Percentiles rank a stretch among this genome's conserved stretches.
Conservation (phyloP, 495 filamentous ascomycete genomes). For the Tricharina praecox region DNA sequence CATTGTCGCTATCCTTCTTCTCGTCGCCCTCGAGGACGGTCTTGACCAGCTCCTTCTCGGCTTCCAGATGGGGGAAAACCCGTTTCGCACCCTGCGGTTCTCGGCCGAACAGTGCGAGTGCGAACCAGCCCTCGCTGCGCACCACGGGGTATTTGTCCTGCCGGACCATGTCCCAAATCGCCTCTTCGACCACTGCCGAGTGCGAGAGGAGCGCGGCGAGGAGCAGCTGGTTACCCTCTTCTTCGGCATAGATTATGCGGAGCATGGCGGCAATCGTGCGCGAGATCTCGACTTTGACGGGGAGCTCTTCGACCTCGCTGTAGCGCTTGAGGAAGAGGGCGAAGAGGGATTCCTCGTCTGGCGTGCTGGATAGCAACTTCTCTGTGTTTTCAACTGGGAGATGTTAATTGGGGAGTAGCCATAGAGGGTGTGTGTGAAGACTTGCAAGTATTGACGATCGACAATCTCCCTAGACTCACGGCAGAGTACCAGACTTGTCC, state of each 20-base stretch:
- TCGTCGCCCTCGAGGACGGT: background rate
- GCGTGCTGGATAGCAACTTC: constrained; percentile 29
- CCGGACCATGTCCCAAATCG: constrained; percentile 43
- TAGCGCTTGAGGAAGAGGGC: constrained; percentile 38
- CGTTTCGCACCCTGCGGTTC: constrained; percentile 12
- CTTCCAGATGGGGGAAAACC: constrained; percentile 9
- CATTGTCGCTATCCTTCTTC: constrained; percentile 19
- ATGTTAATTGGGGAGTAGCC: constrained; percentile 28
- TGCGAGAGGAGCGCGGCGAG: constrained; percentile 36
- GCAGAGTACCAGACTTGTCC: constrained; percentile 56
- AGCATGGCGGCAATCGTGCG: constrained; percentile 48
- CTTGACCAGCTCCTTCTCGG: constrained; percentile 7
- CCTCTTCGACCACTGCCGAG: constrained; percentile 32
- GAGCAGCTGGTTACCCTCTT: constrained; percentile 12
- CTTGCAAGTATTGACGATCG: constrained; percentile 34
- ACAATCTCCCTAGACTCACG: constrained; percentile 47
- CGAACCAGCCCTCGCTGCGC: constrained; percentile 56
- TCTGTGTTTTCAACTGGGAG: constrained; percentile 16
- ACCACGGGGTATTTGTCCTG: constrained; percentile 55
- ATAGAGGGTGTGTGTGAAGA: constrained; percentile 36
- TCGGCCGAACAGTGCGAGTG: constrained; percentile 51
- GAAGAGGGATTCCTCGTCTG: constrained; percentile 44
- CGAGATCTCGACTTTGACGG: constrained; percentile 58
- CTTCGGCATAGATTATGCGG: constrained; percentile 36
- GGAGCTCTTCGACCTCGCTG: constrained; percentile 40